Conservation (phyloP, 768 basidiomycete genomes). For the Chalciporus chontae region DNA sequence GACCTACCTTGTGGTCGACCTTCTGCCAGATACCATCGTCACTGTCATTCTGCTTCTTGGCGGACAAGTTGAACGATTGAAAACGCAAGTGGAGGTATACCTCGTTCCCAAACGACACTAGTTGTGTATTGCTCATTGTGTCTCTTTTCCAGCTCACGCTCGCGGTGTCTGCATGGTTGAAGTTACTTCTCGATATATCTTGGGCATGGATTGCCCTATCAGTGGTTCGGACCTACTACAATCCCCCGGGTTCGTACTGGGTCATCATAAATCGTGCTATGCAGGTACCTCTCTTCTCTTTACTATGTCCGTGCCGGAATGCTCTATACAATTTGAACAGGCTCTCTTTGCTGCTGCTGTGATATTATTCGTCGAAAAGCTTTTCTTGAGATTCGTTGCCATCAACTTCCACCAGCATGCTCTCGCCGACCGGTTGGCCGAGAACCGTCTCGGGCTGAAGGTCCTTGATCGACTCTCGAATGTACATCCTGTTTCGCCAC, state of each 20-base stretch:
- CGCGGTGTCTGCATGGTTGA: slow-evolving; percentile 70
- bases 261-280: slow-evolving; percentile 62
- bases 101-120: not conserved
- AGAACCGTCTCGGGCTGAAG: slow-evolving; percentile 66
- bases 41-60: slow-evolving; percentile 51
- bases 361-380: slow-evolving; percentile 49
- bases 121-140: slow-evolving; percentile 1
- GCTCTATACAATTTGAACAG: slow-evolving; percentile 23
- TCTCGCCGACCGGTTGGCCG: slow-evolving; percentile 66
- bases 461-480: slow-evolving; percentile 72
- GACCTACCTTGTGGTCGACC: slow-evolving; percentile 64
- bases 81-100: slow-evolving; percentile 64
- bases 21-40: slow-evolving; percentile 55
- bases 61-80: slow-evolving; percentile 61
- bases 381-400: slow-evolving; percentile 71
- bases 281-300: slow-evolving; percentile 43
- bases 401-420: slow-evolving; percentile 80
- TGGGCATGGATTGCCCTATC: slow-evolving; percentile 78
- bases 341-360: slow-evolving; percentile 43
- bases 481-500: slow-evolving; percentile 43
- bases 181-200: slow-evolving; percentile 58
- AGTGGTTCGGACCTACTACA: slow-evolving; percentile 51
- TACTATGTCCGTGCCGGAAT: slow-evolving; percentile 2
- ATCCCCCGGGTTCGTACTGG: slow-evolving; percentile 69
- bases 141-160: slow-evolving; percentile 47